These are phyloP conservation scores for Fusarium compactum DNA, from an alignment of 2,329 filamentous ascomycete genomes.

Conservation along the genomic window DNA sequence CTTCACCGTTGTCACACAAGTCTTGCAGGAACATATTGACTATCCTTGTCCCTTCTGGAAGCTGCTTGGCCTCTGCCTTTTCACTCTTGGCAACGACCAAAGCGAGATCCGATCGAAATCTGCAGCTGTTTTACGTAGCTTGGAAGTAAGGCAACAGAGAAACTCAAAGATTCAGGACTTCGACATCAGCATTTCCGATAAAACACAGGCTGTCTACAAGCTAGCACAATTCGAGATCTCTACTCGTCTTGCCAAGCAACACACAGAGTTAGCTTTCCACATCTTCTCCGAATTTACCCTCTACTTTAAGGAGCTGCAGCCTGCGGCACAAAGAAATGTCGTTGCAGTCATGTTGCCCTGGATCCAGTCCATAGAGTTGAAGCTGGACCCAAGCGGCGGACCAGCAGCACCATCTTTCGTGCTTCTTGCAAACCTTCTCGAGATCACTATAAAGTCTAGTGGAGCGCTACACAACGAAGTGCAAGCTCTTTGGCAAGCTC, in stretches of 20 bases:
- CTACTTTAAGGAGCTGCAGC: conserved; percentile 89
- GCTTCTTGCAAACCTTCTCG: conserved; percentile 91
- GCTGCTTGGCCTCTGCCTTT: conserved; percentile 86
- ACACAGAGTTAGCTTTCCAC: conserved; percentile 89
- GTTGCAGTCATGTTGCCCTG: conserved; percentile 94
- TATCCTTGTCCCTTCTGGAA: conserved; percentile 92
- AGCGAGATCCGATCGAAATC: conserved; percentile 91
- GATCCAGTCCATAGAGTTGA: conserved; percentile 94
- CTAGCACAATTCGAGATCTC: conserved; percentile 97
- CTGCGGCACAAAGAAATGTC: conserved; percentile 89
- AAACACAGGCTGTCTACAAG: conserved; percentile 98
- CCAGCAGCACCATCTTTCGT: conserved; percentile 95
- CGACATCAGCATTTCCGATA: conserved; percentile 98
- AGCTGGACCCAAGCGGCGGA: conserved; percentile 90
- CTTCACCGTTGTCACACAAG: conserved; percentile 90
- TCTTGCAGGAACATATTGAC: conserved; percentile 84
- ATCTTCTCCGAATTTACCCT: conserved; percentile 96
- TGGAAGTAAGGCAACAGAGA: conserved; percentile 82
- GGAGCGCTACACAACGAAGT: conserved; percentile 94
- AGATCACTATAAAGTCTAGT: conserved; percentile 94
- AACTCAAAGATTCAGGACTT: conserved; percentile 96
- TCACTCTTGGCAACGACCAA: conserved; percentile 91
- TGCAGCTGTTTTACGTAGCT: conserved; percentile 79
- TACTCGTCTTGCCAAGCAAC: conserved; percentile 86
- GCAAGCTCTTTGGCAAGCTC: conserved; percentile 95